Evolutionary conservation across 352 stramenopile genomes (phyloP).

Genomic region (Halophytophthora batemanensis): DNA sequence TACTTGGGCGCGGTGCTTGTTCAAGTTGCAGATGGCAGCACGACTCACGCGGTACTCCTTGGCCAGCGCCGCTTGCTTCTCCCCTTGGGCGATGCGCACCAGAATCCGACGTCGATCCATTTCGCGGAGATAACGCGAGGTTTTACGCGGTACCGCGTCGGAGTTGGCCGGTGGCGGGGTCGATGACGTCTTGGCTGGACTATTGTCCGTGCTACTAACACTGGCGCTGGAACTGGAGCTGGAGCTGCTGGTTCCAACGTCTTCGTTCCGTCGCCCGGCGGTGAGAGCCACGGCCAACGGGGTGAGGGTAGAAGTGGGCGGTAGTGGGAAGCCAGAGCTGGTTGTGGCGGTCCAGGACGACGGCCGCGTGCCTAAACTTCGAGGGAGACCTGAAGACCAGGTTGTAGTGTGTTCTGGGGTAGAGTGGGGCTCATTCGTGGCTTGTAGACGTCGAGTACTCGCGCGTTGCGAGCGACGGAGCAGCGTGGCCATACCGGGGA

Average conservation of each 20-base stretch:
- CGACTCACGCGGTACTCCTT: conserved; percentile 72
- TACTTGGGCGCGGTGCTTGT: conserved; percentile 58
- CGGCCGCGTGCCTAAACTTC: no score
- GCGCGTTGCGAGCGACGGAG: conserved; percentile 11
- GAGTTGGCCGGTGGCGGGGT: conserved; percentile 3
- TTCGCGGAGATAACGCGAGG: conserved; percentile 61
- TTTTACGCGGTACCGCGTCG: conserved; percentile 20
- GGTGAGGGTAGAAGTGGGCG: no score
- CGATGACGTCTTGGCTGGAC: conserved; percentile 8
- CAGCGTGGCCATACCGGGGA: conserved; percentile 23
- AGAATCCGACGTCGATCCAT: conserved; percentile 65
- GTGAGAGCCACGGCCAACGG: no score
- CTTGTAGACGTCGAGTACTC: conserved; percentile 9
- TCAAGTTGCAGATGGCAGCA: conserved; percentile 66
- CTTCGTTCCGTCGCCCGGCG: no score
- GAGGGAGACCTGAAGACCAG: background rate
- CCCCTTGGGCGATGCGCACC: conserved; percentile 48
- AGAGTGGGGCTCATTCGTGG: background rate
- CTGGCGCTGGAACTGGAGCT: no score
- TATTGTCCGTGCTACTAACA: no score
- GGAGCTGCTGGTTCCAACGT: no score
- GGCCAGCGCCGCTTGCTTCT: conserved; percentile 59
- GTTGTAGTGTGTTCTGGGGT: background rate
- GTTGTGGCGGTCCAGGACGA: no score
- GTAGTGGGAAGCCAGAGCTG: no score